Conservation (phyloP, 495 filamentous ascomycete genomes). For the Penicillium lagena region DNA sequence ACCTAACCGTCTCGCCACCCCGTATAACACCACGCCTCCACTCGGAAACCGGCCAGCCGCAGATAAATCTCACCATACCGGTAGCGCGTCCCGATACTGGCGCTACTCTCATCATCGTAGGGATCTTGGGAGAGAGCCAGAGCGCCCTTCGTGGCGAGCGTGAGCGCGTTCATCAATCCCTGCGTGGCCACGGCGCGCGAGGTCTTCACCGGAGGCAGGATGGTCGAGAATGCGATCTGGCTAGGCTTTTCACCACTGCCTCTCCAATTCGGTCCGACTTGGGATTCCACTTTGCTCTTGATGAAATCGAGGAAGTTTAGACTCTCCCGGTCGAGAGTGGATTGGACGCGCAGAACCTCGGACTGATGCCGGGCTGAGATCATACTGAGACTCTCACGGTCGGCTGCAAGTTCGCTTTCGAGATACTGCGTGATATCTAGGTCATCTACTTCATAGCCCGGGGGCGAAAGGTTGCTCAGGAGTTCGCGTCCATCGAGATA, state of each 20-base stretch:
- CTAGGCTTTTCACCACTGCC: neutral
- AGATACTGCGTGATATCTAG: conserved; percentile 33
- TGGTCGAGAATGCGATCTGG: conserved; percentile 48
- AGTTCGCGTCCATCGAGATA: conserved; percentile 27
- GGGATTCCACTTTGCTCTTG: conserved; percentile 5
- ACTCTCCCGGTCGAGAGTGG: conserved; percentile 51
- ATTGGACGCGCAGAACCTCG: conserved; percentile 33
- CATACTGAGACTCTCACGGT: conserved; percentile 41
- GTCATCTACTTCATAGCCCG: conserved; percentile 28
- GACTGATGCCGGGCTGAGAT: conserved; percentile 27
- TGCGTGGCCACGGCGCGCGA: conserved; percentile 59
- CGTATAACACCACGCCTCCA: too few relatives aligned
- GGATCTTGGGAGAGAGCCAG: conserved; percentile 21
- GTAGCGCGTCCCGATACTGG: conserved; percentile 15
- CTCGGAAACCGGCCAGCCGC: conserved; percentile 7
- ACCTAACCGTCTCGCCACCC: too few relatives aligned
- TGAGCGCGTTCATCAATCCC: conserved; percentile 65
- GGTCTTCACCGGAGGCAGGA: conserved; percentile 51
- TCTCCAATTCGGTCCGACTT: too few relatives aligned
- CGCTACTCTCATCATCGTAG: conserved; percentile 13
- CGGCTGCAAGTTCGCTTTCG: conserved; percentile 20
- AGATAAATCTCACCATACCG: conserved; percentile 28
- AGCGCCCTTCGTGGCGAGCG: conserved; percentile 59
- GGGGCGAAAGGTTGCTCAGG: conserved; percentile 27
- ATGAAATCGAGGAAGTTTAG: conserved; percentile 57